phyloP scores from a whole-genome alignment of 1,139 yeast species.

The Williopsis jadinii region DNA sequence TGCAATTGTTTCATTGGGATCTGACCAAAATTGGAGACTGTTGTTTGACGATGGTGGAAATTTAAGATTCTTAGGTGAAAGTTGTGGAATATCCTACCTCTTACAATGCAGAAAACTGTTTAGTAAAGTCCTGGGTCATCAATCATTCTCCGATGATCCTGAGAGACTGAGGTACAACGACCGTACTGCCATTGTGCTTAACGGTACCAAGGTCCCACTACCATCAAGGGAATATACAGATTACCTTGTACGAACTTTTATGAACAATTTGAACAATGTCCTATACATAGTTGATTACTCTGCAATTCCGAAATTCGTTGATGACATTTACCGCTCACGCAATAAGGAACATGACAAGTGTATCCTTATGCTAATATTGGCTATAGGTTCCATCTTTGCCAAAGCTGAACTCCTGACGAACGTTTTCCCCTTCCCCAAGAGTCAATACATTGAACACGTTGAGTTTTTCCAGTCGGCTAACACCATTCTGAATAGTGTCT shows the following conservation, averaged over 20 bases:
- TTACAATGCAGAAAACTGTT: slow-evolving; percentile 28
- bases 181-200: slow-evolving; percentile 21
- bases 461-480: slow-evolving; percentile 31
- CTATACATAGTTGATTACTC: slow-evolving; percentile 32
- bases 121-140: slow-evolving; percentile 23
- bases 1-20: slow-evolving; percentile 16
- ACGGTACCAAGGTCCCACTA: slow-evolving; percentile 23
- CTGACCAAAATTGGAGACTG: slow-evolving; percentile 26
- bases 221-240: slow-evolving; percentile 27
- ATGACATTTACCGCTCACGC: slow-evolving; percentile 22
- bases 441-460: slow-evolving; percentile 17
- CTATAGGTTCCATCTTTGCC: slow-evolving; percentile 34
- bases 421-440: slow-evolving; percentile 17
- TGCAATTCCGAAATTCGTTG: slow-evolving; percentile 25
- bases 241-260: slow-evolving; percentile 27
- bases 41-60: slow-evolving; percentile 27
- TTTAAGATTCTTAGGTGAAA: slow-evolving; percentile 30
- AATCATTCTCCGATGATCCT: slow-evolving; percentile 32
- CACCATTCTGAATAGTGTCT: slow-evolving; percentile 25
- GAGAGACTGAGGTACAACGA: slow-evolving; percentile 30
- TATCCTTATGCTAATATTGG: slow-evolving; percentile 18
- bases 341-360: neutral
- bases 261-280: slow-evolving; percentile 30
- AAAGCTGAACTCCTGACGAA: slow-evolving; percentile 19
- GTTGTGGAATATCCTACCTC: slow-evolving; percentile 28